Evolutionary conservation across 352 stramenopile species (phyloP).

Genomic region (Pythium volutum): DNA sequence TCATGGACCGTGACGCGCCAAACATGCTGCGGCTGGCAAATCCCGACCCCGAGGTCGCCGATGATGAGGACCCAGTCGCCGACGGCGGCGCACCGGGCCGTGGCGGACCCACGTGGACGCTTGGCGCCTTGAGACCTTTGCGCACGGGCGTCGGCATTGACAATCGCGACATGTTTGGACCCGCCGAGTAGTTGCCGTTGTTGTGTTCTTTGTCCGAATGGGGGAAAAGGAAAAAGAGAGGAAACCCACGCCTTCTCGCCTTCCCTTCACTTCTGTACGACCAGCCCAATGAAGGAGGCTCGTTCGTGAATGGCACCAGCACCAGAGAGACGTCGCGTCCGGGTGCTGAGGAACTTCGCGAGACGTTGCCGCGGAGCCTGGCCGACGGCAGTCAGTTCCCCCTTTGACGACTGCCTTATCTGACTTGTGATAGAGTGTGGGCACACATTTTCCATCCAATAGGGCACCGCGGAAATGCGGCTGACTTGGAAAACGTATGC

Average conservation of each 20-base stretch:
- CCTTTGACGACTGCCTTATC: background rate
- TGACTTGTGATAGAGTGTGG: background rate
- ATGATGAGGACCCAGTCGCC: slow-evolving; percentile 23
- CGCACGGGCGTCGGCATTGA: slow-evolving; percentile 19
- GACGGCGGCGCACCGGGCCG: slow-evolving; percentile 20
- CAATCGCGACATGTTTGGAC: slow-evolving; percentile 17
- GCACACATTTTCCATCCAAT: slow-evolving; percentile 5
- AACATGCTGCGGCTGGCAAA: background rate
- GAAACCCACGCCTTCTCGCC: too few species aligned
- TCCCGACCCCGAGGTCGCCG: slow-evolving; percentile 15
- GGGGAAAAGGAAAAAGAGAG: too few species aligned
- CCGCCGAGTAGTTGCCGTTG: too few species aligned
- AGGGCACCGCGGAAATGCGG: background rate
- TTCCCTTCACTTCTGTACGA: too few species aligned
- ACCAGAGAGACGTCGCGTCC: too few species aligned
- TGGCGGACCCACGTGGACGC: slow-evolving; percentile 19
- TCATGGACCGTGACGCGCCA: slow-evolving; percentile 4
- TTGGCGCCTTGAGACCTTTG: slow-evolving; percentile 20
- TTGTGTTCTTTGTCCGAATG: too few species aligned
- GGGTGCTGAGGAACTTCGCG: slow-evolving; percentile 8
- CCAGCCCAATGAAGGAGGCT: too few species aligned
- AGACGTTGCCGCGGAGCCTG: background rate
- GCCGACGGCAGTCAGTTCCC: slow-evolving; percentile 5
- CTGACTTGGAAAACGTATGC: slow-evolving; percentile 9
- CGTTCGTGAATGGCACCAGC: too few species aligned